Percentiles rank a stretch among this genome's conserved stretches.
Evolutionary conservation across 306 rosid genomes (phyloP).

Genomic region (Castanopsis chinensis): DNA sequence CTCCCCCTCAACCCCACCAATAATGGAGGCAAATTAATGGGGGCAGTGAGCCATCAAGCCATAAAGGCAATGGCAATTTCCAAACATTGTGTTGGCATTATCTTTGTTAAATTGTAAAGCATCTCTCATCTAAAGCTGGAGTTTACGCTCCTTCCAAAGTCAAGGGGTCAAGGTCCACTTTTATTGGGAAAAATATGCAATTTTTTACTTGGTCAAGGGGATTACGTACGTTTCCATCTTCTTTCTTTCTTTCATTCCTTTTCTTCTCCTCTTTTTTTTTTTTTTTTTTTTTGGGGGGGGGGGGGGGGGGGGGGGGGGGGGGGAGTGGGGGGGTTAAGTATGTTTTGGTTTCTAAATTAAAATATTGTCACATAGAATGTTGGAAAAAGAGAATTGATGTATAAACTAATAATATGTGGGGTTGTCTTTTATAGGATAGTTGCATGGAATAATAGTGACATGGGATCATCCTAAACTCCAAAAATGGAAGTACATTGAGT

Average conservation of each 20-base stretch:
- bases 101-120: no score
- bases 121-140: no score
- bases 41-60: no score
- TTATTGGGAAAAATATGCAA: neutral
- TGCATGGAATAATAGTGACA: conserved; percentile 15
- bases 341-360: neutral
- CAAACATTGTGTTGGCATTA: no score
- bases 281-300: no score
- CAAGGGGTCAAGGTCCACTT: neutral
- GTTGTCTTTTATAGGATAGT: conserved; percentile 1
- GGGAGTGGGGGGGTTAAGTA: no score
- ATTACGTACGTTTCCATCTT: neutral
- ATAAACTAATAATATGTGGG: conserved; percentile 3
- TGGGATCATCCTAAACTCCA: conserved; percentile 30
- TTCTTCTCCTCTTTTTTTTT: no score
- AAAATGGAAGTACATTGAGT: conserved; percentile 19
- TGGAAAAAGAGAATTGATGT: conserved; percentile 9
- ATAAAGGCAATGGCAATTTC: no score
- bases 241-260: no score
- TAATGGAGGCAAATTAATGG: no score
- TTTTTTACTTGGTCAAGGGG: neutral
- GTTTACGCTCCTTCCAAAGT: no score
- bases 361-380: conserved; percentile 24
- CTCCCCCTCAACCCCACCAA: no score
- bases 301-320: accelerated